Percentiles rank a stretch among this genome's conserved stretches.
phyloP scores from a whole-genome alignment of 1,139 yeast species.

The Sugiyamaella sp. region DNA sequence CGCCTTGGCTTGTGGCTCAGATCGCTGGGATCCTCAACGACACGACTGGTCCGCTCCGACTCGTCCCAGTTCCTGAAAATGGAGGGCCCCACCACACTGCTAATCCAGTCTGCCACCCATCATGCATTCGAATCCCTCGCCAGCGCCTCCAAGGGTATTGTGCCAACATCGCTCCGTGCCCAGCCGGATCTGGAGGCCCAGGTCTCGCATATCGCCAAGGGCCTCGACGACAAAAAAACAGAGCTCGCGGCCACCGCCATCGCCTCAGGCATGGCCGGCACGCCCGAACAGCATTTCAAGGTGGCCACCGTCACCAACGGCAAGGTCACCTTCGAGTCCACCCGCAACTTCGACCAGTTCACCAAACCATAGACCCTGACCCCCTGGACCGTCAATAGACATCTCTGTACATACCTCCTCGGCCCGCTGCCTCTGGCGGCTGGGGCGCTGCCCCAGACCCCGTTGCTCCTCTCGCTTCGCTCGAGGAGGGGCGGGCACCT shows the following conservation, averaged over 20 bases:
- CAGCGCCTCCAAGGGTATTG: background rate
- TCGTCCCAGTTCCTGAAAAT: constrained; percentile 24
- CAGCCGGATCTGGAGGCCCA: constrained; percentile 24
- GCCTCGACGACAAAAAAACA: background rate
- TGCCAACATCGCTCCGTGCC: constrained; percentile 11
- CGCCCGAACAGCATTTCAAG: constrained; percentile 35
- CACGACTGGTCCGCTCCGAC: constrained; percentile 19
- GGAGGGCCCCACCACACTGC: constrained; percentile 28
- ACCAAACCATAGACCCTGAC: background rate
- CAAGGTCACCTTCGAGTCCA: constrained; percentile 30
- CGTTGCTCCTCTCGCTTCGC: too few species aligned
- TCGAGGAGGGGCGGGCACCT: too few species aligned
- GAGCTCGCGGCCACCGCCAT: constrained; percentile 23
- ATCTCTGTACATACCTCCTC: background rate
- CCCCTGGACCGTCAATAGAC: background rate
- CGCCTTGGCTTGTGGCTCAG: background rate
- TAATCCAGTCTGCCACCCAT: constrained; percentile 22
- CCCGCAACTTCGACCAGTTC: constrained; percentile 16
- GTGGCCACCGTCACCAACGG: constrained; percentile 35
- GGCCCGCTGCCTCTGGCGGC: too few species aligned
- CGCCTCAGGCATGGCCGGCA: constrained; percentile 28
- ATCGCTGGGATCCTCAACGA: constrained; percentile 4
- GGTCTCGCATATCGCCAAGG: constrained; percentile 16
- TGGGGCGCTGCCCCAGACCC: too few species aligned
- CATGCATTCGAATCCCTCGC: constrained; percentile 6